Percentiles rank a stretch among this genome's conserved stretches.
phyloP scores from a whole-genome alignment of 202 grass and related monocot species.

The Hordeum pubiflorum region DNA sequence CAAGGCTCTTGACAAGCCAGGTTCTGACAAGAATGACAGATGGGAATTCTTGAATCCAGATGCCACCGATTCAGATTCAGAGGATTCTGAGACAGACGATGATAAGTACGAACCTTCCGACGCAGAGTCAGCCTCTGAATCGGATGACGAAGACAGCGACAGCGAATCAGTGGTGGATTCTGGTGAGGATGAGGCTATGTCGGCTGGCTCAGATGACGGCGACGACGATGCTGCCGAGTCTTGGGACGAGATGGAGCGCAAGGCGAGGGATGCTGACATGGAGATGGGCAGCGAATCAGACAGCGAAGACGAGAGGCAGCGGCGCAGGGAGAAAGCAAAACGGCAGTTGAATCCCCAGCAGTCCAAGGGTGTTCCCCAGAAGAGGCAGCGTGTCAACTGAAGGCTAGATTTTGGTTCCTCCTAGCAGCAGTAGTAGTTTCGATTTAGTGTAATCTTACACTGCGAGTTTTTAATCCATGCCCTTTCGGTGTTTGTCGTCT shows the following conservation, averaged over 20 bases:
- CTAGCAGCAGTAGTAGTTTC: neutral
- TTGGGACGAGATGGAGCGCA: slow-evolving; percentile 5
- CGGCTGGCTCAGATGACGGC: neutral
- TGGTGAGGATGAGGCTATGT: neutral
- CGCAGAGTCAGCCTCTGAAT: neutral
- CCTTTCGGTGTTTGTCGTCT: neutral
- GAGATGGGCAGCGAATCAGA: slow-evolving; percentile 5
- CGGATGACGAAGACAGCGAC: neutral
- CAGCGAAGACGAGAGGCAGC: neutral
- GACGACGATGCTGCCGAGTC: neutral
- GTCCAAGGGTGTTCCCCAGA: slow-evolving; percentile 14
- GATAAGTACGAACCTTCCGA: neutral
- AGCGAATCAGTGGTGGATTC: neutral
- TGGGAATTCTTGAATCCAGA: slow-evolving; percentile 15
- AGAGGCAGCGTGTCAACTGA: slow-evolving; percentile 9
- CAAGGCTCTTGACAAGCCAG: neutral
- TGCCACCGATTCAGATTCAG: neutral
- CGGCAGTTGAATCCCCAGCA: neutral
- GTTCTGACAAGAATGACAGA: neutral
- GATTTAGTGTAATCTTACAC: neutral
- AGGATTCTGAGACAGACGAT: neutral
- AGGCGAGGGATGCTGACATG: slow-evolving; percentile 8
- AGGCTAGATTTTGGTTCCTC: neutral
- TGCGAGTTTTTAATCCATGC: neutral
- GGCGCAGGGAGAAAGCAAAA: neutral